Percentiles rank a stretch among this genome's conserved stretches.
phyloP scores from a whole-genome alignment of 257 asterid species.

The Solanum corneliomulleri region DNA sequence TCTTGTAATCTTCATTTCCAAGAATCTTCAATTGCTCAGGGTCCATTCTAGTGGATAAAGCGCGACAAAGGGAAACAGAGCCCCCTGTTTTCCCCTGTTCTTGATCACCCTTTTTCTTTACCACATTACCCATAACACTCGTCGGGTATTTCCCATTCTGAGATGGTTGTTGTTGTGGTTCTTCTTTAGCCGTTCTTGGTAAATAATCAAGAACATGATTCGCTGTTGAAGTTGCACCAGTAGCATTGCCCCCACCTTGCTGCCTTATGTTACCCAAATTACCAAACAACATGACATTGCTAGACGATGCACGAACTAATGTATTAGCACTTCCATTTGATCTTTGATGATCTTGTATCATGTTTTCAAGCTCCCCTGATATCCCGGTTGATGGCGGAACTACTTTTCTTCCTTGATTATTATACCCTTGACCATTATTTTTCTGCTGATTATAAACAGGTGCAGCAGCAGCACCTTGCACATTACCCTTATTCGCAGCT shows the following conservation, averaged over 20 bases:
- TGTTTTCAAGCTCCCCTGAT: slow-evolving; percentile 64
- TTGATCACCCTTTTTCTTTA: slow-evolving; percentile 27
- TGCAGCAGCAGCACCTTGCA: not conserved
- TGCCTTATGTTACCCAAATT: slow-evolving; percentile 65
- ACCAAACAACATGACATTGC: slow-evolving; percentile 55
- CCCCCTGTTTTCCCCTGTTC: slow-evolving; percentile 21
- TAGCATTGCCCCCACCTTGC: slow-evolving; percentile 13
- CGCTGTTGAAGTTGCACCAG: not conserved
- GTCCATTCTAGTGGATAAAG: slow-evolving; percentile 77
- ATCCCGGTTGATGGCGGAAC: slow-evolving; percentile 33
- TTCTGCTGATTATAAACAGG: not conserved
- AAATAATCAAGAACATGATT: slow-evolving; percentile 18
- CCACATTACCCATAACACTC: slow-evolving; percentile 45
- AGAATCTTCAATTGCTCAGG: slow-evolving; percentile 85
- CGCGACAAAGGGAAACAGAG: slow-evolving; percentile 57
- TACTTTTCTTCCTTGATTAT: slow-evolving; percentile 19
- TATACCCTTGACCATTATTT: slow-evolving; percentile 10
- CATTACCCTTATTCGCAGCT: slow-evolving; percentile 1
- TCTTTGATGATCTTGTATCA: slow-evolving; percentile 63
- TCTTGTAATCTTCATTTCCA: slow-evolving; percentile 92
- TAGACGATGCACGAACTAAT: slow-evolving; percentile 62
- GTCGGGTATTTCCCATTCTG: slow-evolving; percentile 21
- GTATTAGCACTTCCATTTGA: slow-evolving; percentile 24
- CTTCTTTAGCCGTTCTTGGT: slow-evolving; percentile 27
- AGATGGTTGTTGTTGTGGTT: not conserved